phyloP scores from a whole-genome alignment of 148 eudicot genomes.

The Heliamphora exappendiculata region DNA sequence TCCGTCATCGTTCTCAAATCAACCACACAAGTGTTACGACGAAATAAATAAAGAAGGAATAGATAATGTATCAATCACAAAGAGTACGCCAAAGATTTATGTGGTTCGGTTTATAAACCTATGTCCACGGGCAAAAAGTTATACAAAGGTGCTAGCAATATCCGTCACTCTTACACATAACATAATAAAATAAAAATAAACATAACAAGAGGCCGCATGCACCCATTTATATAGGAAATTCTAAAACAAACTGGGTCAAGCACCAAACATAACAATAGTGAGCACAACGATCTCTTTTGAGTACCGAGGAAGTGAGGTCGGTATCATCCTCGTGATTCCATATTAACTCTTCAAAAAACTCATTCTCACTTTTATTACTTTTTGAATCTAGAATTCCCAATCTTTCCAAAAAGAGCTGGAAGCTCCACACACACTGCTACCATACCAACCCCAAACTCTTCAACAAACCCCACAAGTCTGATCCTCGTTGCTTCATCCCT shows the following conservation, averaged over 20 bases:
- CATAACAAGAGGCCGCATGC: conserved; percentile 56
- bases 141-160: too few relatives aligned
- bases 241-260: too few relatives aligned
- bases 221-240: too few relatives aligned
- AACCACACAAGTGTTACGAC: too few relatives aligned
- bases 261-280: conserved; percentile 42
- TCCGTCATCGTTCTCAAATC: conserved; percentile 54
- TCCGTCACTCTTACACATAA: too few relatives aligned
- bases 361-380: conserved; percentile 47
- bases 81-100: too few relatives aligned
- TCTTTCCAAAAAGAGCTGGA: conserved; percentile 35
- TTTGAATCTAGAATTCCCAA: conserved; percentile 37
- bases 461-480: conserved; percentile 33
- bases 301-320: conserved; percentile 48
- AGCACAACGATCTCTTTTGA: conserved; percentile 60
- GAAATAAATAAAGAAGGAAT: too few relatives aligned
- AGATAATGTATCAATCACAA: too few relatives aligned
- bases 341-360: conserved; percentile 73
- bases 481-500: conserved; percentile 44
- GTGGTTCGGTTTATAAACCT: too few relatives aligned
- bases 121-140: too few relatives aligned
- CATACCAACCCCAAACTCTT: conserved; percentile 38
- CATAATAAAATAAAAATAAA: too few relatives aligned
- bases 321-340: conserved; percentile 51
- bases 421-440: conserved; percentile 25